Evolutionary conservation across 768 basidiomycete genomes (phyloP).

Genomic region (Panus rudis): DNA sequence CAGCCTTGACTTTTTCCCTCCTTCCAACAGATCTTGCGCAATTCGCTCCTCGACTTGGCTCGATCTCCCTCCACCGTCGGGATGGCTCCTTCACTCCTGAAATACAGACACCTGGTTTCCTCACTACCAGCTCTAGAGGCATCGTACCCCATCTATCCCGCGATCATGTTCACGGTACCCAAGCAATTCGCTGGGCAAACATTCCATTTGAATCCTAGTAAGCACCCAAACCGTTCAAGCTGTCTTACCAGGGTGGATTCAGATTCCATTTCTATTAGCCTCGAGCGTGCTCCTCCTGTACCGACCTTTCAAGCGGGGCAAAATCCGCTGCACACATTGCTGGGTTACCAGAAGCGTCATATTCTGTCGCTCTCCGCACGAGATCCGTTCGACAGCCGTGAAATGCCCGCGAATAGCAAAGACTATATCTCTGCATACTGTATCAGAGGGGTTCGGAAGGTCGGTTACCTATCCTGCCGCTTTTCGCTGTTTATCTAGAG

Average conservation of each 20-base stretch:
- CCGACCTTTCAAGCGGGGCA: conserved; percentile 51
- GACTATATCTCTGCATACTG: conserved; percentile 48
- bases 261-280: conserved; percentile 27
- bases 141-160: conserved; percentile 67
- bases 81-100: conserved; percentile 18
- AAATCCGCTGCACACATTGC: conserved; percentile 55
- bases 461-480: conserved; percentile 18
- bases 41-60: conserved; percentile 19
- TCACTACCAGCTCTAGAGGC: conserved; percentile 65
- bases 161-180: conserved; percentile 44
- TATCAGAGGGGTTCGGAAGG: conserved; percentile 68
- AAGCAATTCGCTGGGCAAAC: conserved; percentile 55
- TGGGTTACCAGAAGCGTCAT: conserved; percentile 48
- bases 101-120: conserved; percentile 54
- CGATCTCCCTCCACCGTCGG: conserved; percentile 13
- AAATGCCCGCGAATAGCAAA: conserved; percentile 71
- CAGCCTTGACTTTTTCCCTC: too few relatives aligned
- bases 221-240: conserved; percentile 23
- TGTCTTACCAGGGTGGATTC: conserved; percentile 6
- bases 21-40: not conserved
- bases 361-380: conserved; percentile 55
- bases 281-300: conserved; percentile 61
- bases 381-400: conserved; percentile 55
- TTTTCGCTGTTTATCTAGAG: not conserved
- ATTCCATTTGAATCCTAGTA: conserved; percentile 81